Conservation (phyloP, 78 protist species). For the Parvularia atlantis region DNA sequence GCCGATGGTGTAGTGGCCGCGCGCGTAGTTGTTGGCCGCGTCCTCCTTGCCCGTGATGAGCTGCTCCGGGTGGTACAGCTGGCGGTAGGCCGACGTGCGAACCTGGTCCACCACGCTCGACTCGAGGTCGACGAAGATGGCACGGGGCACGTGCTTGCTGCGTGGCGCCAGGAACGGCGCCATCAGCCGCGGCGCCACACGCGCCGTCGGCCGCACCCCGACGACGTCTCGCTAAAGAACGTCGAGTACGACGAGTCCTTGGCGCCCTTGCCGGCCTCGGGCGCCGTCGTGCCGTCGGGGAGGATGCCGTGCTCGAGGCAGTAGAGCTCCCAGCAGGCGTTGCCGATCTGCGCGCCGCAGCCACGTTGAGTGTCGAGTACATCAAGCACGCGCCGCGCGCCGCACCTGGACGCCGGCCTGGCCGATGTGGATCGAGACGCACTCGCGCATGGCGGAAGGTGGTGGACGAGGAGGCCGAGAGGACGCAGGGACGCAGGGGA, state of each 20-base stretch:
- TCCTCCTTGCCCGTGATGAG: conserved; percentile 97
- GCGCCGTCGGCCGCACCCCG: too few species aligned
- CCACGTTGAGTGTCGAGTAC: too few species aligned
- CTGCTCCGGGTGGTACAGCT: conserved; percentile 97
- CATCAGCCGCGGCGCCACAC: too few species aligned
- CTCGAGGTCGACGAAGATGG: conserved; percentile 84
- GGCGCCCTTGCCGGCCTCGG: too few species aligned
- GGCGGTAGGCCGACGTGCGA: conserved; percentile 86
- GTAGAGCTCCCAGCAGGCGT: conserved; percentile 96
- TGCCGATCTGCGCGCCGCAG: too few species aligned
- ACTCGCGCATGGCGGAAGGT: conserved; percentile 65
- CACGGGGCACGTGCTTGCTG: conserved; percentile 93
- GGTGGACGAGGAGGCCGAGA: too few species aligned
- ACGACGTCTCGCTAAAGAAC: conserved; percentile 70
- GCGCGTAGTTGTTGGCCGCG: conserved; percentile 98
- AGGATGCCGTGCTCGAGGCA: conserved; percentile 95
- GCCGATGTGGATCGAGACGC: conserved; percentile 78
- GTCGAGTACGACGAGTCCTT: conserved; percentile 83
- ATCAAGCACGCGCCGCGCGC: too few species aligned
- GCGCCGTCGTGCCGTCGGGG: conserved; percentile 87
- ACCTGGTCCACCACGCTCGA: conserved; percentile 94
- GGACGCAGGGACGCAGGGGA: too few species aligned
- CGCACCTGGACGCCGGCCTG: conserved; percentile 77
- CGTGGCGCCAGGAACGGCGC: too few species aligned
- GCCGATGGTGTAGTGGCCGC: conserved; percentile 98